Base-by-base conservation (phyloP, 306 rosid genomes). In the Cicer arietinum region DNA sequence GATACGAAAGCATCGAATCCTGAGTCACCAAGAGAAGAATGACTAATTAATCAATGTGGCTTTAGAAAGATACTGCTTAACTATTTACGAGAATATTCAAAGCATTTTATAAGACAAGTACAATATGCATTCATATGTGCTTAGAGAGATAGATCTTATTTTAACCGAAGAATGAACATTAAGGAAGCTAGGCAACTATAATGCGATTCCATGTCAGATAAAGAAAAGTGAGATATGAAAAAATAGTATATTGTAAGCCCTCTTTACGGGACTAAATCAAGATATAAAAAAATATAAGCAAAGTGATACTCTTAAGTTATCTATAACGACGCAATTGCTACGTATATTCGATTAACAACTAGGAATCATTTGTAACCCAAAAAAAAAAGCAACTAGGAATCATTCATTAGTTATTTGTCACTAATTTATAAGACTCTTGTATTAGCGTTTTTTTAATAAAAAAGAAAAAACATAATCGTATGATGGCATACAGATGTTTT, bases 131-230 rank as follows among this genome's bases (percentile, higher is more conserved):
- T 62, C 77, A 3, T 25, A 25, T 25, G 3, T 25, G 35, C 35
- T 25, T 25, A 25, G 35, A 25, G 35, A 25, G 35, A 25, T 25
- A 3, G 35, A 25, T 2, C 35, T 25, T 25, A 25, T 25, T 25
- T 25, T 25, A 2, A 25, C 35, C 35, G 35, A 25, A 25, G 4
- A 25, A 25, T 25, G 0, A 25, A 25, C 2, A 43, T 70, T 18
- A 42, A 47, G 46, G 62, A 51, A 71, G 59, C 17, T 46, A 76
- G 67, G 30, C 57, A 73, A 79, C 40, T 14, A 64, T 57, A 50
- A 51, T 74, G 85, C 81, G 65, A 62, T 77, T 40, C 81, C 79
- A 74, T 20, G 73, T 76, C 85, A 78, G 47, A 81, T n/a, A 13
- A 69, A 35, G 25, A 69, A 74, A 84, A 74, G 88, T 63, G 57